Evolutionary conservation across 257 asterid species (phyloP).

Genomic region (Asclepias syriaca): DNA sequence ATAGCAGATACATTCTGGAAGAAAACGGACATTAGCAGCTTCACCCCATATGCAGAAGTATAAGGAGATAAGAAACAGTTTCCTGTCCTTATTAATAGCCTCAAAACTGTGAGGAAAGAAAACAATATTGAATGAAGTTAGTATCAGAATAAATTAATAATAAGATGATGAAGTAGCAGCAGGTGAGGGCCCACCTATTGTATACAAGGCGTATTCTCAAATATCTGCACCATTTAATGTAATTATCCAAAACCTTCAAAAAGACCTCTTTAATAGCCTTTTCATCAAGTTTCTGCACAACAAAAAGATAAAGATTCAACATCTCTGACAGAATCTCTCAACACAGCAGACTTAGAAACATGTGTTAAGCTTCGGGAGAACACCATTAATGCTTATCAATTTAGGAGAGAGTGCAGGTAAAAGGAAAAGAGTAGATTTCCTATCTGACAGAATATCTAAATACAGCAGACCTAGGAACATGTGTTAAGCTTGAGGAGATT

Average conservation of each 20-base stretch:
- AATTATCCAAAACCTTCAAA: slow-evolving; percentile 90
- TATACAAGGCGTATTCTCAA: slow-evolving; percentile 76
- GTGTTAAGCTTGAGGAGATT: background rate
- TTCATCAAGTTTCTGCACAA: slow-evolving; percentile 81
- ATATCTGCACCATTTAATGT: slow-evolving; percentile 96
- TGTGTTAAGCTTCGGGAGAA: background rate
- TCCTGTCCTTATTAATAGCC: slow-evolving; percentile 88
- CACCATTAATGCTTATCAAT: background rate
- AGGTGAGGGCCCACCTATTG: slow-evolving; percentile 58
- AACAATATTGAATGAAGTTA: slow-evolving; percentile 19
- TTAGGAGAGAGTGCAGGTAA: background rate
- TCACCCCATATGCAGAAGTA: slow-evolving; percentile 98
- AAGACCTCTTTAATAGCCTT: slow-evolving; percentile 82
- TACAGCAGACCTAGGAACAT: background rate
- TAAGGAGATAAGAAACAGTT: slow-evolving; percentile 72
- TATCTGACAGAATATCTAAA: background rate
- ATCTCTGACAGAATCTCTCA: background rate
- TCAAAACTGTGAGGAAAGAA: slow-evolving; percentile 55
- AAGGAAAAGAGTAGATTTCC: too few species aligned
- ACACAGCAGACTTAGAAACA: background rate
- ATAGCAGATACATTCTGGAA: slow-evolving; percentile 97
- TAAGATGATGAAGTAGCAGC: slow-evolving; percentile 13
- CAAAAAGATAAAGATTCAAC: slow-evolving; percentile 11
- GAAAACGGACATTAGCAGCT: slow-evolving; percentile 95
- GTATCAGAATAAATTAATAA: background rate